Conservation (phyloP, 257 asterid species). For the Jasminum sambac region DNA sequence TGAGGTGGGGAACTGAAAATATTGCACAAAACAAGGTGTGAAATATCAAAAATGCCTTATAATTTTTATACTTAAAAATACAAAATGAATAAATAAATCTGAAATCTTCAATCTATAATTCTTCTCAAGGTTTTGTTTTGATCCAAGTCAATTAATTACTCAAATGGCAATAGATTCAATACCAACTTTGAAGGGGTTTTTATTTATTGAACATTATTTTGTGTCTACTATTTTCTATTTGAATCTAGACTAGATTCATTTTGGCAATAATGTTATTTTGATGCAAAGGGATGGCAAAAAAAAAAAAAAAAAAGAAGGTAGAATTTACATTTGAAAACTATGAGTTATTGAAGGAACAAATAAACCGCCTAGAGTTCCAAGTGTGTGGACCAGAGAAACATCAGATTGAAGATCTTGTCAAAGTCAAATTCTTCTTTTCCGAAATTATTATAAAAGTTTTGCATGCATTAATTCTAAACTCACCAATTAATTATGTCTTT, state of each 20-base stretch:
- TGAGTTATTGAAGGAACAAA: background rate
- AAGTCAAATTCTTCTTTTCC: background rate
- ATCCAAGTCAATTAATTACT: background rate
- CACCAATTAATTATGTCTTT: too few relatives aligned
- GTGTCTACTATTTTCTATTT: background rate
- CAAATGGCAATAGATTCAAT: background rate
- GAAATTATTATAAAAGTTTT: background rate
- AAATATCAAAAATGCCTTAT: background rate
- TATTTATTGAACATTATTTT: background rate
- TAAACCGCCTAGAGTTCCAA: background rate
- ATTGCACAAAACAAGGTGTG: background rate
- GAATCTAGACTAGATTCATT: background rate
- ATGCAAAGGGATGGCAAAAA: background rate
- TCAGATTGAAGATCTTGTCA: background rate
- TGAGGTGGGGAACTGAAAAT: background rate
- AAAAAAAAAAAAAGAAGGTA: too few relatives aligned
- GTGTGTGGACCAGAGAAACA: constrained; percentile 1
- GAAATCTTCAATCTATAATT: too few relatives aligned
- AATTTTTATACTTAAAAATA: background rate
- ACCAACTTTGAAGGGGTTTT: background rate
- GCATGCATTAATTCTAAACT: too few relatives aligned
- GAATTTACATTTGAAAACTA: background rate
- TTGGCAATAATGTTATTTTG: background rate
- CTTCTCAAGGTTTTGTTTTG: too few relatives aligned
- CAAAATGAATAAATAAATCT: background rate